phyloP scores from a whole-genome alignment of 1,284 basidiomycete genomes.

The Sporisorium exsertum region DNA sequence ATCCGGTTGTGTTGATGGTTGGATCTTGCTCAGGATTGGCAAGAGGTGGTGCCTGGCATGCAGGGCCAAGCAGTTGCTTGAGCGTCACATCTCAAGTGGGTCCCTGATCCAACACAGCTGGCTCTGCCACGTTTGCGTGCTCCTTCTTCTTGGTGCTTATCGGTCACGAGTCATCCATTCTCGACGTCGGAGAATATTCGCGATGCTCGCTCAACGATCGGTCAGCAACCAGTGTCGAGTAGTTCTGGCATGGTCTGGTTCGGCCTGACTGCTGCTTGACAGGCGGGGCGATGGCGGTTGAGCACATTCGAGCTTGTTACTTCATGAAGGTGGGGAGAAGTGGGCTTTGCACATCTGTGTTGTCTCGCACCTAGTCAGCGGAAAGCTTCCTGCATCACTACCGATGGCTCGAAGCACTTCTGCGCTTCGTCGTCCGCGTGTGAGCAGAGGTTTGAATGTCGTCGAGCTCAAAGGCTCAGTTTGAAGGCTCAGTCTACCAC shows the following conservation, averaged over 20 bases:
- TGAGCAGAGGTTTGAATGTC: background rate
- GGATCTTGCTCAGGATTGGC: background rate
- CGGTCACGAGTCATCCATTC: background rate
- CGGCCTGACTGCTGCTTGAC: background rate
- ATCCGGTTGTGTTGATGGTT: background rate
- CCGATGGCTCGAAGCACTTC: background rate
- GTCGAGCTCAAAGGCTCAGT: no score
- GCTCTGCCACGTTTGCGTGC: background rate
- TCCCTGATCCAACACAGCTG: no score
- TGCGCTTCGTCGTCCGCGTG: background rate
- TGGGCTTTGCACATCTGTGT: background rate
- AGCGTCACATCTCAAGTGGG: background rate
- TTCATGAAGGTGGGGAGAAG: slow-evolving; percentile 1
- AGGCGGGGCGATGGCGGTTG: background rate
- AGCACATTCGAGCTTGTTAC: background rate
- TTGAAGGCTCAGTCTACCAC: background rate
- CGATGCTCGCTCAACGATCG: background rate
- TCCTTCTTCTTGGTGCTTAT: background rate
- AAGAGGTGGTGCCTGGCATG: background rate
- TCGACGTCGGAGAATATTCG: background rate
- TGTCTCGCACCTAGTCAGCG: background rate
- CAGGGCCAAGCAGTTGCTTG: background rate
- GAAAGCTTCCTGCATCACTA: background rate
- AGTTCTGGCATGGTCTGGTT: background rate
- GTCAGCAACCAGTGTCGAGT: slow-evolving; percentile 7